Evolutionary conservation across 495 filamentous ascomycete species (phyloP), one percentile per base, ranked within the genome.

Genomic region (Pyrenula massariospora): DNA sequence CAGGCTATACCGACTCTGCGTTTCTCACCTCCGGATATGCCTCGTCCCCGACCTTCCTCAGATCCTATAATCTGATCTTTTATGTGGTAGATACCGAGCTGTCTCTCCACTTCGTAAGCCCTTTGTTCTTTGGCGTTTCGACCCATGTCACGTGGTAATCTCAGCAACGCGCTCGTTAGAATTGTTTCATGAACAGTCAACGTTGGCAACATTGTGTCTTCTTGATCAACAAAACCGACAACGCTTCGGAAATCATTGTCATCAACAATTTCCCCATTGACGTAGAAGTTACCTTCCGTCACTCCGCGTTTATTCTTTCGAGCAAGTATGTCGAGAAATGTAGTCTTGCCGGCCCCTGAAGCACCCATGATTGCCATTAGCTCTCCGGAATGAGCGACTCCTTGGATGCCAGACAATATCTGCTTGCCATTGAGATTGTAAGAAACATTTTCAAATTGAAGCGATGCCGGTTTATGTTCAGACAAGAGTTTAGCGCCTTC

Each of bases 141-240:
- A 58, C 82, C 86, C 93, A 98, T 98, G 63, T 96, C 89, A 56
- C 82, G 80, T 8, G 93, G 93, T 24, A 98, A 77, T 59, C 93
- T 81, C 52, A 98, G 83, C 20, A 97, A 74, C 15, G 93, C 93
- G 65, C 91, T 96, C 31, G 89, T 96, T 60, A 96, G 74, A 59
- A 98, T 97, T 10, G 94, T 97, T 72, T 98, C 93, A 68, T 98
- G 95, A 19, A 98, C 94, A 1, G 94, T 98, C 62, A 98, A 73
- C 3, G 93, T 98, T 2, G 93, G 86, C 54, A 98, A 80, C 91
- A 98, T 95, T 5, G 92, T 95, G 63, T 97, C 93, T 62, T 97
- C 93, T 69, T 98, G 93, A 60, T 98, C 94, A 25, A 98, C 93
- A 62, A 98, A 98, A 50, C 93, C 93, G 52, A 95, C 84, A 62